Percentiles rank a stretch among this genome's conserved stretches.
phyloP scores from a whole-genome alignment of 1,139 yeast species.

The Candida labiduridarum region DNA sequence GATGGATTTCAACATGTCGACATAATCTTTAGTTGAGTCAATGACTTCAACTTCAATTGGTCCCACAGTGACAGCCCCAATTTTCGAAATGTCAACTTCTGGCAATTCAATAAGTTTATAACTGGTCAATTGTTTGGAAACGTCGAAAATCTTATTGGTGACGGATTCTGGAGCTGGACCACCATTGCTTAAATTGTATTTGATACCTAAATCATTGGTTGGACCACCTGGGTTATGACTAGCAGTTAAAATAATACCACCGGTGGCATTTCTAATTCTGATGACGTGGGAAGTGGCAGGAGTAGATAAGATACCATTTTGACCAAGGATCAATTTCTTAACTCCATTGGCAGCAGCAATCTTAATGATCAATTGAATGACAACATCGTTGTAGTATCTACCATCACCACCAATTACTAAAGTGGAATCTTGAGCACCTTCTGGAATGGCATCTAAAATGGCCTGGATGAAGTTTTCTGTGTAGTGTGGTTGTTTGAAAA shows the following conservation, averaged over 20 bases:
- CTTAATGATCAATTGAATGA: slow-evolving; percentile 77
- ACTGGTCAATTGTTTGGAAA: slow-evolving; percentile 56
- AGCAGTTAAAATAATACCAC: slow-evolving; percentile 95
- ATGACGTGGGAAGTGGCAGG: slow-evolving; percentile 96
- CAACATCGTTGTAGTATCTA: slow-evolving; percentile 82
- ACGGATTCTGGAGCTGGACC: slow-evolving; percentile 99
- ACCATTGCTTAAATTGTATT: slow-evolving; percentile 92
- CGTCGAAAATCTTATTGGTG: slow-evolving; percentile 82
- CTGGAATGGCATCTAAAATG: slow-evolving; percentile 83
- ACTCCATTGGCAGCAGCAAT: slow-evolving; percentile 95
- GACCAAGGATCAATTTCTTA: slow-evolving; percentile 80
- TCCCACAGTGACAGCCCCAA: slow-evolving; percentile 58
- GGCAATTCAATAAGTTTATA: slow-evolving; percentile 65
- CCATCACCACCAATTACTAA: slow-evolving; percentile 98
- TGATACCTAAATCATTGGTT: slow-evolving; percentile 87
- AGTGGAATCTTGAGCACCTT: slow-evolving; percentile 73
- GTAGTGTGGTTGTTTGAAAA: slow-evolving; percentile 79
- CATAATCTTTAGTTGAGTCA: slow-evolving; percentile 80
- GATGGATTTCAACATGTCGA: slow-evolving; percentile 75
- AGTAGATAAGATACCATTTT: slow-evolving; percentile 84
- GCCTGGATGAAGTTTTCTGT: slow-evolving; percentile 95
- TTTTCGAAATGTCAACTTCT: slow-evolving; percentile 56
- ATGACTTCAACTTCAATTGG: slow-evolving; percentile 74
- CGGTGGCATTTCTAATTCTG: slow-evolving; percentile 77
- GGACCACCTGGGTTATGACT: slow-evolving; percentile 99